phyloP scores from a whole-genome alignment of 2,329 filamentous ascomycete species.

The Dryadomyces sulphureus region DNA sequence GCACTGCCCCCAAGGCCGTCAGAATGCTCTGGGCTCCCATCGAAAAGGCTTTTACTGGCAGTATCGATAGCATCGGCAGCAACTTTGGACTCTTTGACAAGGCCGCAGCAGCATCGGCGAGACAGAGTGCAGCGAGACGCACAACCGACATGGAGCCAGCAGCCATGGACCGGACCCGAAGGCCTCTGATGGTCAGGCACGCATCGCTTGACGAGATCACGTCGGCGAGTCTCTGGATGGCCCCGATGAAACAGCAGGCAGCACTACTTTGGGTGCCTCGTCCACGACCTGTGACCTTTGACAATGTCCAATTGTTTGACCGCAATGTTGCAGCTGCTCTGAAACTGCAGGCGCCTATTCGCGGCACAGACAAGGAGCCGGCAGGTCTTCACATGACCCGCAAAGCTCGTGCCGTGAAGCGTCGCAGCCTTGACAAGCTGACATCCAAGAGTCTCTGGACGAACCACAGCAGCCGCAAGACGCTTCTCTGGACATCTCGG shows the following conservation, averaged over 20 bases:
- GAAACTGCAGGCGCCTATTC: not conserved
- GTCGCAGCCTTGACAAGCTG: conserved; percentile 14
- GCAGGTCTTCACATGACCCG: conserved; percentile 18
- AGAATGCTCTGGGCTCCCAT: conserved; percentile 6
- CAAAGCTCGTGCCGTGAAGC: conserved; percentile 14
- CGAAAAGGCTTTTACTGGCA: not conserved
- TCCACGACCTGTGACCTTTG: not conserved
- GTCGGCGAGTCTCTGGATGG: conserved; percentile 16
- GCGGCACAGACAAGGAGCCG: conserved; percentile 7
- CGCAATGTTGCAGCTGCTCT: not conserved
- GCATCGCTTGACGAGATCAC: conserved; percentile 14
- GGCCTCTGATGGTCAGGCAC: conserved; percentile 12
- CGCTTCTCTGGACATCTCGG: not conserved
- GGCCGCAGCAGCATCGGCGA: conserved; percentile 4
- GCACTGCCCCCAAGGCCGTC: too few relatives aligned
- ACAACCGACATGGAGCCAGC: conserved; percentile 12
- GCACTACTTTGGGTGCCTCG: not conserved
- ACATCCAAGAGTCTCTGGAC: conserved; percentile 16
- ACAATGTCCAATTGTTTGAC: conserved; percentile 8
- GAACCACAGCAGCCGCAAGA: not conserved
- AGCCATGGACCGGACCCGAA: conserved; percentile 17
- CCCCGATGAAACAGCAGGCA: not conserved
- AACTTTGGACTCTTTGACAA: conserved; percentile 7
- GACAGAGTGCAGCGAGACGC: conserved; percentile 5
- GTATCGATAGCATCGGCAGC: not conserved